Percentiles rank a stretch among this genome's conserved stretches.
These are phyloP conservation scores for Elongisporangium undulatum DNA, from an alignment of 352 stramenopile genomes.

Conservation along the genomic window DNA sequence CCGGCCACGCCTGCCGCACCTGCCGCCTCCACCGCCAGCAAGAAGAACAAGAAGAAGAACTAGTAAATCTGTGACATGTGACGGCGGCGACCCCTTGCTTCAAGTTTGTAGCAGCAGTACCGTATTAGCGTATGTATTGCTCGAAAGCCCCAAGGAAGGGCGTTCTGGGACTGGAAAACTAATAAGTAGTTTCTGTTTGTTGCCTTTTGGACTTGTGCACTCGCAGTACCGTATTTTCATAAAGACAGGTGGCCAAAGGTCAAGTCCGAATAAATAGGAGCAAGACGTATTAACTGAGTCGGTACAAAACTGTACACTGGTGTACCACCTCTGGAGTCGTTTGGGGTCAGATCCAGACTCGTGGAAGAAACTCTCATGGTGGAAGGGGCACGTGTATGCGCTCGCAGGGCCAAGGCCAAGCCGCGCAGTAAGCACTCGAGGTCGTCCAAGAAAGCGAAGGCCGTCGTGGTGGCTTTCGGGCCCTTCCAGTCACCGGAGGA, in stretches of 20 bases:
- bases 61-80: conserved; percentile 4
- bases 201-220: no score
- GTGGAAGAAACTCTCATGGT: no score
- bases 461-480: background rate
- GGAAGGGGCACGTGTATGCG: no score
- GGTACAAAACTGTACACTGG: no score
- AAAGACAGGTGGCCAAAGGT: no score
- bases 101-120: background rate
- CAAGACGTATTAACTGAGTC: no score
- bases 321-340: no score
- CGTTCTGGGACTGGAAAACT: background rate
- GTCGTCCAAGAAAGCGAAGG: no score
- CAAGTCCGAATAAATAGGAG: no score
- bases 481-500: conserved; percentile 14
- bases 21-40: conserved; percentile 18
- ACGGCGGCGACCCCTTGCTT: background rate
- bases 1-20: conserved; percentile 11
- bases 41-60: conserved; percentile 26
- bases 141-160: background rate
- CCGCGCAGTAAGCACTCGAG: no score
- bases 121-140: background rate
- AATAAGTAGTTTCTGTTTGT: conserved; percentile 1
- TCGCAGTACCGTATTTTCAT: background rate
- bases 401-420: no score
- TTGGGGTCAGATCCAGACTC: no score